Conservation (phyloP, 192 early-diverging fungal species). For the Coemansia sp. region DNA sequence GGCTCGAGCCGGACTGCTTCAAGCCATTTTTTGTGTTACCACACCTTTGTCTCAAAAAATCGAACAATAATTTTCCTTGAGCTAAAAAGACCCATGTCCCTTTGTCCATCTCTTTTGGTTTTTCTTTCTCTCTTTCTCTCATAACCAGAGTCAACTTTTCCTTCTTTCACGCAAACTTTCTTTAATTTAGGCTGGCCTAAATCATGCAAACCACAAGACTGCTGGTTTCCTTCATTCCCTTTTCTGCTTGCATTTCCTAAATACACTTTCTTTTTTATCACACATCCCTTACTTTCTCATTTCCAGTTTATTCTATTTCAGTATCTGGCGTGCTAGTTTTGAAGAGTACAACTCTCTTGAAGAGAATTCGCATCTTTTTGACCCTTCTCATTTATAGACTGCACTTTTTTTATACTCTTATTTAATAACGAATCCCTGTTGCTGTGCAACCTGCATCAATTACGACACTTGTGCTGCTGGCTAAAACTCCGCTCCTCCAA, state of each 20-base stretch:
- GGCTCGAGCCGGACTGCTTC: not conserved
- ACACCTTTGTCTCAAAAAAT: not conserved
- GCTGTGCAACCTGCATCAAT: not conserved
- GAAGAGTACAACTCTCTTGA: not conserved
- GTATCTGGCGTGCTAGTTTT: not conserved
- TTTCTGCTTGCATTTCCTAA: conserved; percentile 3
- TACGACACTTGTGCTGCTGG: not conserved
- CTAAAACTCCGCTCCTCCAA: not conserved
- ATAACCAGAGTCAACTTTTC: not conserved
- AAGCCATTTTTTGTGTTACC: not conserved
- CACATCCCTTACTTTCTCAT: not conserved
- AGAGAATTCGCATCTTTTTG: not conserved
- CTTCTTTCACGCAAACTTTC: not conserved
- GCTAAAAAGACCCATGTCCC: not conserved
- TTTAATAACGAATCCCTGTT: not conserved
- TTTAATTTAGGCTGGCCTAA: conserved; percentile 12
- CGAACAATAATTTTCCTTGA: not conserved
- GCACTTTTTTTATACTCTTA: not conserved
- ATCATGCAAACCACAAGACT: not conserved
- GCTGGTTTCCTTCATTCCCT: not conserved
- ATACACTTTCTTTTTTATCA: not conserved
- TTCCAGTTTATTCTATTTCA: not conserved
- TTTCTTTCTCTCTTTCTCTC: not conserved
- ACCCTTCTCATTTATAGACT: not conserved
- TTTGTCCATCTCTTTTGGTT: not conserved